Conservation (phyloP, 73 alveolate genomes). For the Durusdinium trenchii region DNA sequence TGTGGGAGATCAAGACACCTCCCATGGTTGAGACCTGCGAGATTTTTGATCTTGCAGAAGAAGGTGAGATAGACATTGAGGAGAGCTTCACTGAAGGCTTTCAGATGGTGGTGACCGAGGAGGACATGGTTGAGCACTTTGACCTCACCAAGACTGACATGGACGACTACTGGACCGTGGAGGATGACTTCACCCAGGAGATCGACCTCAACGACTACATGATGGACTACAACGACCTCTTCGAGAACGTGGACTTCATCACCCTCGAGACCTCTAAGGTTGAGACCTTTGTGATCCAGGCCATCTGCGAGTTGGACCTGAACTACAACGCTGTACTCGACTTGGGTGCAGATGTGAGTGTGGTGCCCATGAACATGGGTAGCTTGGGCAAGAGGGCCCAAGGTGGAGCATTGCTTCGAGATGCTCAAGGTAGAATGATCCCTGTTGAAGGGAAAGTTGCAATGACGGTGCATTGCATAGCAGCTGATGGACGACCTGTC, state of each 20-base stretch:
- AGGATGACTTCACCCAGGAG: no score
- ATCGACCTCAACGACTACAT: no score
- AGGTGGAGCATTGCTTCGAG: background rate
- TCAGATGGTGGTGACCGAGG: no score
- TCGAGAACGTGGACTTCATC: background rate
- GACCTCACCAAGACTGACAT: no score
- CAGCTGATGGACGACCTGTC: background rate
- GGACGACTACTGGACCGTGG: no score
- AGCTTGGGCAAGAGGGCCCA: background rate
- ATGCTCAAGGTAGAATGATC: background rate
- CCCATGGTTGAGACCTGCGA: background rate
- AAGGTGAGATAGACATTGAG: background rate
- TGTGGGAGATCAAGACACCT: background rate
- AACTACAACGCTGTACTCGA: background rate
- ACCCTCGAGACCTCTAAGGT: background rate
- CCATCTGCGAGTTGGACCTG: no score
- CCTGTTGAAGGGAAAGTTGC: background rate
- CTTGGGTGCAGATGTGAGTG: conserved; percentile 3
- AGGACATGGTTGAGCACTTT: no score
- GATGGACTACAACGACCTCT: no score
- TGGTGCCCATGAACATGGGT: background rate
- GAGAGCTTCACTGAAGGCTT: background rate
- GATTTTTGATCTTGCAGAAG: background rate
- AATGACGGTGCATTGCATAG: background rate
- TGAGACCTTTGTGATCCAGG: no score